Percentiles rank a stretch among this genome's conserved stretches.
Conservation (phyloP, 495 filamentous ascomycete genomes). For the Daldinia concentrica region DNA sequence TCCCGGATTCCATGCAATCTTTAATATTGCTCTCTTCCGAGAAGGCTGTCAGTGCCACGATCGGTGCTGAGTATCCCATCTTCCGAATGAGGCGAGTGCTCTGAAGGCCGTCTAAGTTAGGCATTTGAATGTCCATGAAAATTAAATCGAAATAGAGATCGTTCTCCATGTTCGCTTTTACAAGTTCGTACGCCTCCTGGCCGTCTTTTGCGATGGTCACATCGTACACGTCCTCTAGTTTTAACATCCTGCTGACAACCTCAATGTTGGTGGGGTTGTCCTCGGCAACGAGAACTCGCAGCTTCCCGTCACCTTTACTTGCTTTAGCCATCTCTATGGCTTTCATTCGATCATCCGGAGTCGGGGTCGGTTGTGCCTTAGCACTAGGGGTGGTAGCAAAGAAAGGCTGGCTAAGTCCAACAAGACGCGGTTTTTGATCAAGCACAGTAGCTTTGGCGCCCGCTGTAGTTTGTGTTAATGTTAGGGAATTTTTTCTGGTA, state of each 20-base stretch:
- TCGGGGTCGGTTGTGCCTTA: conserved; percentile 41
- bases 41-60: conserved; percentile 91
- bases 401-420: conserved; percentile 86
- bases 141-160: conserved; percentile 80
- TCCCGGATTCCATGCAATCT: conserved; percentile 79
- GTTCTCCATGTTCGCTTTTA: conserved; percentile 81
- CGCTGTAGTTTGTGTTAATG: conserved; percentile 41
- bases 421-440: conserved; percentile 74
- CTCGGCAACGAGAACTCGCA: conserved; percentile 90
- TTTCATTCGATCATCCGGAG: conserved; percentile 53
- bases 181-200: conserved; percentile 86
- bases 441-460: conserved; percentile 49
- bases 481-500: conserved; percentile 47
- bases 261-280: conserved; percentile 97
- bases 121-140: conserved; percentile 97
- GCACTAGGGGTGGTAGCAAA: conserved; percentile 69
- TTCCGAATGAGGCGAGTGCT: conserved; percentile 86
- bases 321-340: conserved; percentile 60
- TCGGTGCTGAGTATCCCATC: conserved; percentile 87
- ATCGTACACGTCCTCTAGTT: conserved; percentile 69
- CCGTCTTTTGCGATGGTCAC: conserved; percentile 86
- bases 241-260: conserved; percentile 73
- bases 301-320: conserved; percentile 67
- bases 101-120: conserved; percentile 88
- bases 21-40: conserved; percentile 89